phyloP scores from a whole-genome alignment of 78 protist genomes.

The Cavenderia fasciculata region DNA sequence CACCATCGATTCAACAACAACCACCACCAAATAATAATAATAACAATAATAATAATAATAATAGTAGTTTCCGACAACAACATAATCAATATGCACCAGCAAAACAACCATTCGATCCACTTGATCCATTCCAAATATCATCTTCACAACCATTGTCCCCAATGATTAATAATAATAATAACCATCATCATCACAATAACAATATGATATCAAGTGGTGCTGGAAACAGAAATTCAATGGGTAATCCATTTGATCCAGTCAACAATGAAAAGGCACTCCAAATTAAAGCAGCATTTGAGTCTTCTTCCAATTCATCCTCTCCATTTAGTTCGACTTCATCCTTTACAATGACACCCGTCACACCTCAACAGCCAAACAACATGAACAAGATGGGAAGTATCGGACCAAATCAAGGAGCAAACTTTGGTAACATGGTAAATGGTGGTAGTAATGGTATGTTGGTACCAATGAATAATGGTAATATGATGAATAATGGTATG shows the following conservation, averaged over 20 bases:
- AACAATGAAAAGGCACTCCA: conserved; percentile 58
- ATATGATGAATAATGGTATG: too few species aligned
- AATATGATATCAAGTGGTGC: neutral
- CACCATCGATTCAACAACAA: neutral
- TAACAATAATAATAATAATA: neutral
- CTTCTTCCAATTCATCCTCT: neutral
- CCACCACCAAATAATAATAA: neutral
- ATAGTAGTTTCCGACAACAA: neutral
- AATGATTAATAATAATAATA: neutral
- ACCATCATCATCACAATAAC: conserved; percentile 1
- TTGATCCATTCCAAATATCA: conserved; percentile 2
- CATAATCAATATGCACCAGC: neutral
- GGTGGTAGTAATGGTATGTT: too few species aligned
- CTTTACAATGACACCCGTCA: too few species aligned
- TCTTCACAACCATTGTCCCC: conserved; percentile 14
- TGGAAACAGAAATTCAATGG: neutral
- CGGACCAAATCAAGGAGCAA: too few species aligned
- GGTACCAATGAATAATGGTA: too few species aligned
- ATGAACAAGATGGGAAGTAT: too few species aligned
- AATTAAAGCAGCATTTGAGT: conserved; percentile 70
- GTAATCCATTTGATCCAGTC: conserved; percentile 47
- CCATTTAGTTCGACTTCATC: too few species aligned
- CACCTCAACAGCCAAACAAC: neutral
- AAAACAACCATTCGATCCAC: conserved; percentile 16
- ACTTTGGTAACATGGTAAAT: too few species aligned